These are phyloP conservation scores for Apiospora malaysiana DNA, from an alignment of 2,329 filamentous ascomycete species.

Conservation along the genomic window DNA sequence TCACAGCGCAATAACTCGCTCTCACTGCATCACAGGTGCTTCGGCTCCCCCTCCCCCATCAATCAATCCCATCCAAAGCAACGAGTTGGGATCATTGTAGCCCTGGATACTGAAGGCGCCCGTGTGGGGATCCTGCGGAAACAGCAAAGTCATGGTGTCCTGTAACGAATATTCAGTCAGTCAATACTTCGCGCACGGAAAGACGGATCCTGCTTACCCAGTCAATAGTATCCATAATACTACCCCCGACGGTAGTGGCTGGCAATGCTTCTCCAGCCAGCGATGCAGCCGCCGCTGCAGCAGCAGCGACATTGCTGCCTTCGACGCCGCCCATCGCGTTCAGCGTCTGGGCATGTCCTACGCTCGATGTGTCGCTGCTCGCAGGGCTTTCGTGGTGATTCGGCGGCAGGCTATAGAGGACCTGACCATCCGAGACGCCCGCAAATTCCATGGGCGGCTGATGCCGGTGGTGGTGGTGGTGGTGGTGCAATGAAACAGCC, in stretches of 20 bases:
- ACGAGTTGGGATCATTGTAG: conserved; percentile 40
- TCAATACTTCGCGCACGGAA: not conserved
- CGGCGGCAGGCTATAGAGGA: conserved; percentile 50
- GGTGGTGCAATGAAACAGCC: conserved; percentile 1
- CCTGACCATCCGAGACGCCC: conserved; percentile 55
- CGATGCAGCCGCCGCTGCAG: conserved; percentile 23
- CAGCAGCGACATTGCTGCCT: not conserved
- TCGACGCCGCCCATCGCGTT: conserved; percentile 20
- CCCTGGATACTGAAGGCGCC: conserved; percentile 46
- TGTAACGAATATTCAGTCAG: conserved; percentile 26
- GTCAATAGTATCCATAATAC: conserved; percentile 67
- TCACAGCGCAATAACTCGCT: not conserved
- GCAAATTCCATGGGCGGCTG: conserved; percentile 48
- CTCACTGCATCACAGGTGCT: conserved; percentile 4
- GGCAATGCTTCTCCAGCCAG: conserved; percentile 26
- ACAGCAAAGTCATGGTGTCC: conserved; percentile 46
- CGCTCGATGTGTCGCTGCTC: conserved; percentile 49
- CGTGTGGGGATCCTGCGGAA: conserved; percentile 46
- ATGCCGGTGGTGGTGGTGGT: not conserved
- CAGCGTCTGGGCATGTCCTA: conserved; percentile 29
- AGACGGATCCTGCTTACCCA: not conserved
- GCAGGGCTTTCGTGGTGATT: conserved; percentile 48
- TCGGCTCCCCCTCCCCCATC: conserved; percentile 1
- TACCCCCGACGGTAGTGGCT: conserved; percentile 49
- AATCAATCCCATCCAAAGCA: conserved; percentile 16